Conservation (phyloP, 331 rosid genomes). For the Saraca asoca region DNA sequence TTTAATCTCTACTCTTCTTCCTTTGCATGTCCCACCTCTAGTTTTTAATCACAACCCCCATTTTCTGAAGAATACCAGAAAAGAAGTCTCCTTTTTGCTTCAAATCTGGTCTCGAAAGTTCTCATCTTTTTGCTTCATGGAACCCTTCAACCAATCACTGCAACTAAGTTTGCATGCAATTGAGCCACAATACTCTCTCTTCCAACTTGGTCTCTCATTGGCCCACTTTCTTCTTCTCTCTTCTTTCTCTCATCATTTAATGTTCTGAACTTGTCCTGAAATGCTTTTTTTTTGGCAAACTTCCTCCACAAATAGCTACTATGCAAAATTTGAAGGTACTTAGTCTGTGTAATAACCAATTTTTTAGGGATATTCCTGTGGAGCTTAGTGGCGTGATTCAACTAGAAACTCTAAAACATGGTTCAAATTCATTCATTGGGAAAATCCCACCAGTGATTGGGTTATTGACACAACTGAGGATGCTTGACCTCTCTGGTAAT, state of each 20-base stretch:
- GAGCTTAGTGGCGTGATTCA: slow-evolving; percentile 45
- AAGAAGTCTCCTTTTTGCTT: slow-evolving; percentile 58
- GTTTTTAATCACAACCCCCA: slow-evolving; percentile 35
- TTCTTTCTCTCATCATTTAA: slow-evolving; percentile 53
- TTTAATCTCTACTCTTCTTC: slow-evolving; percentile 31
- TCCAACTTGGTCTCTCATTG: slow-evolving; percentile 49
- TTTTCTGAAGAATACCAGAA: slow-evolving; percentile 39
- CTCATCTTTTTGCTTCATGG: slow-evolving; percentile 60
- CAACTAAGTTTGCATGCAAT: slow-evolving; percentile 66
- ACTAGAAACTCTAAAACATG: slow-evolving; percentile 54
- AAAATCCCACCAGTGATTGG: slow-evolving; percentile 64
- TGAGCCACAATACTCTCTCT: slow-evolving; percentile 68
- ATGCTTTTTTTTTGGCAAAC: slow-evolving; percentile 57
- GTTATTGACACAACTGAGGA: slow-evolving; percentile 38
- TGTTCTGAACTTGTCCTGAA: slow-evolving; percentile 65
- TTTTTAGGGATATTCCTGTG: slow-evolving; percentile 47
- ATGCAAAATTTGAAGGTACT: slow-evolving; percentile 43
- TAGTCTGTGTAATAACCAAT: slow-evolving; percentile 39
- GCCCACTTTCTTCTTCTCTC: slow-evolving; percentile 50
- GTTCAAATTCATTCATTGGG: slow-evolving; percentile 58
- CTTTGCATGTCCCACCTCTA: slow-evolving; percentile 30
- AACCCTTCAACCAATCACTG: slow-evolving; percentile 56
- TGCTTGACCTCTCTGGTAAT: slow-evolving; percentile 73
- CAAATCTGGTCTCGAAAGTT: slow-evolving; percentile 52
- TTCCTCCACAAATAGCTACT: slow-evolving; percentile 48